These are phyloP conservation scores for Aspergillus versicolor DNA, from an alignment of 2,329 filamentous ascomycete genomes.

Conservation along the genomic window DNA sequence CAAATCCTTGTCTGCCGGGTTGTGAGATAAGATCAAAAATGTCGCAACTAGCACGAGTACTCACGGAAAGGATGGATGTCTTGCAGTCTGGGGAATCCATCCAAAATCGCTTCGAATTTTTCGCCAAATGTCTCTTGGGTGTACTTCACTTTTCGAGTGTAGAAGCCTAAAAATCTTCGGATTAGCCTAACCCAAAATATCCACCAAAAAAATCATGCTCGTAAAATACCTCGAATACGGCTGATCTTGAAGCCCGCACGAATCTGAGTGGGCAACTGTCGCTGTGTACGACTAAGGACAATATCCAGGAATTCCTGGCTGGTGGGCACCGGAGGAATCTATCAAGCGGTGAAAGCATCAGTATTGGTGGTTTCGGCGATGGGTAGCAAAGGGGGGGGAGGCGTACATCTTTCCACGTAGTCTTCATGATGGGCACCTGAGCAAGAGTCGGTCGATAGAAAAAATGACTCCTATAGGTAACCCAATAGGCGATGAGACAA, in stretches of 20 bases:
- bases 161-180: constrained; percentile 64
- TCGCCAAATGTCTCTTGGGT: constrained; percentile 96
- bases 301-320: constrained; percentile 97
- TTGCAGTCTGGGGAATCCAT: constrained; percentile 86
- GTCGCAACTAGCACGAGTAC: constrained; percentile 24
- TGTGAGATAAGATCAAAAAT: constrained; percentile 12
- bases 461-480: constrained; percentile 25
- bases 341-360: constrained; percentile 36
- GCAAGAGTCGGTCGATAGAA: constrained; percentile 21
- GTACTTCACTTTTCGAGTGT: constrained; percentile 97
- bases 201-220: not conserved
- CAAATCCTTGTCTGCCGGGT: constrained; percentile 64
- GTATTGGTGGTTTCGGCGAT: not conserved
- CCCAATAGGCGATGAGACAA: constrained; percentile 17
- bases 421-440: constrained; percentile 52
- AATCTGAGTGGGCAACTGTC: constrained; percentile 92
- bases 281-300: constrained; percentile 88
- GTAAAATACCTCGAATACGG: constrained; percentile 67
- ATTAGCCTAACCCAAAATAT: constrained; percentile 23
- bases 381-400: not conserved
- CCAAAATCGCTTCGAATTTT: constrained; percentile 85
- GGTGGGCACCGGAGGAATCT: constrained; percentile 82
- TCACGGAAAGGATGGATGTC: constrained; percentile 94
- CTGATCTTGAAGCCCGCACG: constrained; percentile 93
- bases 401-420: constrained; percentile 57